phyloP scores from a whole-genome alignment of 768 basidiomycete genomes.

The Suillus occidentalis region DNA sequence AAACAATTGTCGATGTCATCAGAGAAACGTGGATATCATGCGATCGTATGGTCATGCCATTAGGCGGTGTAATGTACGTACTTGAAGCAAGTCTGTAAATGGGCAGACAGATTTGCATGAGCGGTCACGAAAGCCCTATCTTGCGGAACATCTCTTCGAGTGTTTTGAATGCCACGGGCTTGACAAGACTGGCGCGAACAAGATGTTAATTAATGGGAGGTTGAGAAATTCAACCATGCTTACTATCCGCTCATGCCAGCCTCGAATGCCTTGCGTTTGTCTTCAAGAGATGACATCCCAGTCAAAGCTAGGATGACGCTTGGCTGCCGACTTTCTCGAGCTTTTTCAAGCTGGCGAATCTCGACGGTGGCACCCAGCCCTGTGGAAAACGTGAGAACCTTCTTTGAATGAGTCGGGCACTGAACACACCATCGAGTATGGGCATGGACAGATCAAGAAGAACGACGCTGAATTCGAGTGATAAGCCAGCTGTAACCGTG shows the following conservation, averaged over 20 bases:
- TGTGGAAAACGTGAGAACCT: slow-evolving; percentile 23
- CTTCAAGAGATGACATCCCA: slow-evolving; percentile 91
- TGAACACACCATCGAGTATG: slow-evolving; percentile 71
- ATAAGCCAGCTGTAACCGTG: slow-evolving; percentile 8
- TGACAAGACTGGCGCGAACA: slow-evolving; percentile 65
- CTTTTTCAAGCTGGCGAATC: slow-evolving; percentile 74
- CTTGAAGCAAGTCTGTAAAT: slow-evolving; percentile 4
- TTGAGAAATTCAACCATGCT: slow-evolving; percentile 25
- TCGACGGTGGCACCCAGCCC: slow-evolving; percentile 81
- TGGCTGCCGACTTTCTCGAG: slow-evolving; percentile 29
- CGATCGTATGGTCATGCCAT: slow-evolving; percentile 5
- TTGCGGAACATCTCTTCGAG: slow-evolving; percentile 81
- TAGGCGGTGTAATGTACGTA: slow-evolving; percentile 1
- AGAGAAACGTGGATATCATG: slow-evolving; percentile 1
- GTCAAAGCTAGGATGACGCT: slow-evolving; percentile 84
- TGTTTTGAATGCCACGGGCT: slow-evolving; percentile 93
- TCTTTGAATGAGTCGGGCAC: not conserved
- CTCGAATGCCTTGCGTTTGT: slow-evolving; percentile 87
- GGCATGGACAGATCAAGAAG: slow-evolving; percentile 93
- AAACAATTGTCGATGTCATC: not conserved
- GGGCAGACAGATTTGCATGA: not conserved
- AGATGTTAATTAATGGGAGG: not conserved
- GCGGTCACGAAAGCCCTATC: slow-evolving; percentile 50
- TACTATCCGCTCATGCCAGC: slow-evolving; percentile 96
- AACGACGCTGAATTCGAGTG: slow-evolving; percentile 56